Base-by-base conservation (phyloP, 2,329 filamentous ascomycete genomes). In the Beauveria sp. region DNA sequence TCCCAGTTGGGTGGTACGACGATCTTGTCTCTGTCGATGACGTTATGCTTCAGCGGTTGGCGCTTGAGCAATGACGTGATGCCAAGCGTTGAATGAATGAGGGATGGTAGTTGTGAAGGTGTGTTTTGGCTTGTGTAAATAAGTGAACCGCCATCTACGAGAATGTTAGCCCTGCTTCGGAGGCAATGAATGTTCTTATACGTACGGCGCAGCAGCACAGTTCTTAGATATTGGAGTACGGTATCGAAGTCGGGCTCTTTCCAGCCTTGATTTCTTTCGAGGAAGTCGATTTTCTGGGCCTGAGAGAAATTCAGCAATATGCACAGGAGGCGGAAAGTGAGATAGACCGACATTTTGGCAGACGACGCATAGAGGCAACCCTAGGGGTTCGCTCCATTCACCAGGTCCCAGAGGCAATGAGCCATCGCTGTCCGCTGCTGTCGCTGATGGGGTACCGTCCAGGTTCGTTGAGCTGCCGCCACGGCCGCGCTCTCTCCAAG, bases 201-300 rank as follows among this genome's bases (percentile, higher is more conserved):
- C 87, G 74, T 76, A 92, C 92, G 84, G 79, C 92, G 93, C 64
- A 99, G 79, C 47, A 99, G 77, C 44, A 96, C 86, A 0, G 94
- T 97, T 66, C 94, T 85, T 70, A 99, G 78, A 72, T 92, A 96
- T 71, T 99, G 94, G 62, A 97, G 81, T 48, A 99, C 90, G 66
- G 94, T 92, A 72, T 99, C 94, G 69, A 99, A 99, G 68, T 96
- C 89, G 66, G 96, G 91, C 74, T 99, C 94, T 74, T 92, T 93
- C 92, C 93, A 99, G 16, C 89, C 86, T 62, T 92, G 87, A 55
- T 91, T 92, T 72, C 90, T 91, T 75, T 97, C 94, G 62, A 99
- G 75, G 44, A 85, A 84, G 70, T 97, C 92, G 73, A 97, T 96
- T 72, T 90, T 92, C 74, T 96, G 91, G 16, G 91, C 84, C 87